Evolutionary conservation across 805 yeast species (phyloP).

Genomic region (Yarrowia hollandica): DNA sequence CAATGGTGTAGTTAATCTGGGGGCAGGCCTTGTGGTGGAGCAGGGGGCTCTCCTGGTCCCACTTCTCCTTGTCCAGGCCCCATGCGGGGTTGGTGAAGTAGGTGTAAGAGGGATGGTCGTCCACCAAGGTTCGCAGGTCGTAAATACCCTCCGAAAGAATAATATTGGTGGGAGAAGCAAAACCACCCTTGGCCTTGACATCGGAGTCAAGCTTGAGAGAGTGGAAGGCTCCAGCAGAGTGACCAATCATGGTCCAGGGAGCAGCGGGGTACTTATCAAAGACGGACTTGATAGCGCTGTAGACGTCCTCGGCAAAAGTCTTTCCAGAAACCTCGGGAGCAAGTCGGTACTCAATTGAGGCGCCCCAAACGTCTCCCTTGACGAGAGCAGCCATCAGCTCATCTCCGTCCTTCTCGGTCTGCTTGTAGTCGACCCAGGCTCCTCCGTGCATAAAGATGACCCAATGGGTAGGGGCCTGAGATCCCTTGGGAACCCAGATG

Average conservation of each 20-base stretch:
- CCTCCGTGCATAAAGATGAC: conserved; percentile 78
- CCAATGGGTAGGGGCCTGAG: conserved; percentile 33
- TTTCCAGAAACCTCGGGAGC: conserved; percentile 67
- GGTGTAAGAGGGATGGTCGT: conserved; percentile 62
- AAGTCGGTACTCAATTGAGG: conserved; percentile 63
- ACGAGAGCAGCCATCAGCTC: conserved; percentile 41
- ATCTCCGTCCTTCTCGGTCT: conserved; percentile 59
- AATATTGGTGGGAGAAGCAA: conserved; percentile 1
- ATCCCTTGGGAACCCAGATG: conserved; percentile 14
- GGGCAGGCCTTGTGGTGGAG: conserved; percentile 26
- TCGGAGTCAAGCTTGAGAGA: conserved; percentile 49
- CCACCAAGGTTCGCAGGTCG: conserved; percentile 51
- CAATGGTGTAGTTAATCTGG: conserved; percentile 42
- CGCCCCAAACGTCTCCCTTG: conserved; percentile 34
- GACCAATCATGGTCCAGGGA: conserved; percentile 55
- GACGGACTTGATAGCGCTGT: conserved; percentile 45
- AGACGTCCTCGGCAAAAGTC: conserved; percentile 56
- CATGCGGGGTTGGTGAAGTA: conserved; percentile 64
- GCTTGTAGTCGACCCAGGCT: conserved; percentile 75
- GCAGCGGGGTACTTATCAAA: conserved; percentile 36
- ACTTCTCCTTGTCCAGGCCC: conserved; percentile 38
- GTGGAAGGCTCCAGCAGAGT: conserved; percentile 78
- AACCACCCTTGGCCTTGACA: neutral
- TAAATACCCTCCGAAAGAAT: conserved; percentile 64
- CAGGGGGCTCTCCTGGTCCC: conserved; percentile 37